Evolutionary conservation across 148 eudicot species (phyloP).

Genomic region (Pouteria glomerata): DNA sequence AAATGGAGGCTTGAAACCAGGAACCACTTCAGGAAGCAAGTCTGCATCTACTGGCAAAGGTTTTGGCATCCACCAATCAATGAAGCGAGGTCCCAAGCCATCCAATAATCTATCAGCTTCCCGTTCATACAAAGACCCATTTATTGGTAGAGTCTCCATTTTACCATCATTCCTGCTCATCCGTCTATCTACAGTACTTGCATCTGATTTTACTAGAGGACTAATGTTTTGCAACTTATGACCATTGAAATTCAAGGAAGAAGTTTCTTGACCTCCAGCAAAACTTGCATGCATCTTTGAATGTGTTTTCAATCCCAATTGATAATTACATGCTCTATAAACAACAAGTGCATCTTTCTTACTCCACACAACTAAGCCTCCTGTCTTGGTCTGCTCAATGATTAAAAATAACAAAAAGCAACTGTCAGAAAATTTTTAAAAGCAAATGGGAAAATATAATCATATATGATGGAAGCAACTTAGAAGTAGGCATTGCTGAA

Average conservation of each 20-base stretch:
- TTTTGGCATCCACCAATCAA: slow-evolving; percentile 97
- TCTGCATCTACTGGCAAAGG: slow-evolving; percentile 95
- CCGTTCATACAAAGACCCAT: slow-evolving; percentile 66
- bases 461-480: neutral
- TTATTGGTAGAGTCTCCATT: slow-evolving; percentile 18
- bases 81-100: slow-evolving; percentile 88
- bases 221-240: neutral
- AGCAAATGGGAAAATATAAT: neutral
- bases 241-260: slow-evolving; percentile 11
- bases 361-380: slow-evolving; percentile 90
- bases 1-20: slow-evolving; percentile 74
- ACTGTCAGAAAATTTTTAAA: neutral
- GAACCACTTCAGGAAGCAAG: slow-evolving; percentile 73
- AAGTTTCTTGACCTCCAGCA: slow-evolving; percentile 13
- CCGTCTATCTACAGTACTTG: slow-evolving; percentile 8
- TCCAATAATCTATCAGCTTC: slow-evolving; percentile 88
- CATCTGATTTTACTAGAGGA: slow-evolving; percentile 10
- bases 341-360: slow-evolving; percentile 71
- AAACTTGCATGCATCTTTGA: slow-evolving; percentile 9
- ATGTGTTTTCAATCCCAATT: slow-evolving; percentile 6
- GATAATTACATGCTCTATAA: slow-evolving; percentile 71
- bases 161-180: slow-evolving; percentile 16
- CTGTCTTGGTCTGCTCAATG: slow-evolving; percentile 67
- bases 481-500: neutral
- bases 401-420: slow-evolving; percentile 13